Evolutionary conservation across 768 basidiomycete species (phyloP).

Genomic region (Cyathus striatus): DNA sequence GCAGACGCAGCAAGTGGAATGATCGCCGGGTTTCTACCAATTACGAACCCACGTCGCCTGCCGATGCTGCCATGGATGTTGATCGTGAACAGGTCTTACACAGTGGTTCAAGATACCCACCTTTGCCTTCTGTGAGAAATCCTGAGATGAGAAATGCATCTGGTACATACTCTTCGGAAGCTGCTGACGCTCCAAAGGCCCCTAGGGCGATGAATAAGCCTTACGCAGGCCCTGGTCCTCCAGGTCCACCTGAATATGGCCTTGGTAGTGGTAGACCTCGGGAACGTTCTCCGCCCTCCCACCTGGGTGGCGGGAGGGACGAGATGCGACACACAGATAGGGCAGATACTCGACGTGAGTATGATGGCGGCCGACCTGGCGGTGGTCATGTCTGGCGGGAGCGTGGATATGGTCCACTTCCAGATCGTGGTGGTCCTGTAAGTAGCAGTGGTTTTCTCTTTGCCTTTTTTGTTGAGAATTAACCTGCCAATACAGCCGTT

Average conservation of each 20-base stretch:
- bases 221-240: slow-evolving; percentile 4
- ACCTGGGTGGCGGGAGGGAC: slow-evolving; percentile 5
- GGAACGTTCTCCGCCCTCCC: slow-evolving; percentile 15
- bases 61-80: slow-evolving; percentile 16
- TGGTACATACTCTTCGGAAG: slow-evolving; percentile 19
- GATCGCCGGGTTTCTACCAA: background rate
- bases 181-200: slow-evolving; percentile 11
- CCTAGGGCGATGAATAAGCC: slow-evolving; percentile 23
- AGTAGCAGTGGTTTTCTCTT: background rate
- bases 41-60: background rate
- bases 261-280: slow-evolving; percentile 1
- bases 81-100: slow-evolving; percentile 15
- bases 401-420: background rate
- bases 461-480: background rate
- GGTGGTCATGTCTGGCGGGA: background rate
- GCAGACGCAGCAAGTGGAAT: background rate
- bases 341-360: background rate
- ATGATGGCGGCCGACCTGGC: background rate
- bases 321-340: too few species aligned
- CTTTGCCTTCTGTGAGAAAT: slow-evolving; percentile 8
- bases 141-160: slow-evolving; percentile 8
- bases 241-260: background rate
- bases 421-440: background rate
- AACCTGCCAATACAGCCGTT: background rate
- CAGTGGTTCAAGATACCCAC: slow-evolving; percentile 11